phyloP scores from a whole-genome alignment of 306 rosid species.

The Cicer chorassanicum region DNA sequence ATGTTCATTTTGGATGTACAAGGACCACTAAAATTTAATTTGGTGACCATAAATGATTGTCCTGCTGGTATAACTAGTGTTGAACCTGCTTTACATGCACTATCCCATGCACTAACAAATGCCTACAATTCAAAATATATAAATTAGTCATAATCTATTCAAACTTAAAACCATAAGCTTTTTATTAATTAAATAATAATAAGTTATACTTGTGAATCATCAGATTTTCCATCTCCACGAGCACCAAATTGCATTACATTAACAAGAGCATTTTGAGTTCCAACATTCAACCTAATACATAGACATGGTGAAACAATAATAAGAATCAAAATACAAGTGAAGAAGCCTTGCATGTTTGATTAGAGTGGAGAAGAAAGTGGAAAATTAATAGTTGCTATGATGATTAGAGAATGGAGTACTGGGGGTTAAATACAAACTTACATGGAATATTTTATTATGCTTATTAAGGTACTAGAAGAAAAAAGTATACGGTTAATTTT shows the following conservation, averaged over 20 bases:
- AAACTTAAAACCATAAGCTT: too few relatives aligned
- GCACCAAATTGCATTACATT: neutral
- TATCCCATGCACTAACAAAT: neutral
- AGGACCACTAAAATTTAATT: neutral
- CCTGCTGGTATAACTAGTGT: neutral
- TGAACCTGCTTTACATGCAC: neutral
- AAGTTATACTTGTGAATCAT: neutral
- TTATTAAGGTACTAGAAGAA: neutral
- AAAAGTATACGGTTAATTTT: too few relatives aligned
- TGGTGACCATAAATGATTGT: neutral
- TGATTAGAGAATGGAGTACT: neutral
- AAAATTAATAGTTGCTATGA: neutral
- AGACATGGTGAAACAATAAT: neutral
- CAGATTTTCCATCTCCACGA: neutral
- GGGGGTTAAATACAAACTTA: neutral
- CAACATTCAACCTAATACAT: neutral
- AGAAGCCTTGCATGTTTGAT: neutral
- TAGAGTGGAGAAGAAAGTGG: neutral
- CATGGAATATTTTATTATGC: neutral
- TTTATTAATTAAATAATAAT: too few relatives aligned
- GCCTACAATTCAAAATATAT: slow-evolving; percentile 8
- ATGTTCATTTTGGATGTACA: neutral
- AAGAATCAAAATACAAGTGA: neutral
- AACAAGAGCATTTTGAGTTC: neutral
- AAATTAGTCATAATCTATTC: neutral